phyloP scores from a whole-genome alignment of 2,329 filamentous ascomycete genomes.

The Fusarium setosum region DNA sequence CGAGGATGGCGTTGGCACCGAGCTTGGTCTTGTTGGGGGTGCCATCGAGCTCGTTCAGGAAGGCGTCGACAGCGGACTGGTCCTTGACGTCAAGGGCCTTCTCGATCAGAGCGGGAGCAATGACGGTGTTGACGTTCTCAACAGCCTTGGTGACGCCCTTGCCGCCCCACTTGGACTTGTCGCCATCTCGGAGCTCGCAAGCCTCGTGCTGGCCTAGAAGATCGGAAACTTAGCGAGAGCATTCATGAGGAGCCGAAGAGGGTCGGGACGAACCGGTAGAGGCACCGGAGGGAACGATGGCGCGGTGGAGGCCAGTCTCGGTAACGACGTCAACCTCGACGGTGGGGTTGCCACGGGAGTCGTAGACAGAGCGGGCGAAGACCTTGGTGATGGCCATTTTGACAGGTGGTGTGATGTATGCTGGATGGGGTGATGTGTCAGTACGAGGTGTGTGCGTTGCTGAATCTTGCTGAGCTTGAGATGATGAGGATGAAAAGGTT shows the following conservation, averaged over 20 bases:
- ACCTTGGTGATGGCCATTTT: slow-evolving; percentile 93
- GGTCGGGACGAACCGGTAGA: slow-evolving; percentile 79
- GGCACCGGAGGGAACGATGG: slow-evolving; percentile 96
- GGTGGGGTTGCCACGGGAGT: slow-evolving; percentile 98
- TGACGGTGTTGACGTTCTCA: slow-evolving; percentile 84
- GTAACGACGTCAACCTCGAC: slow-evolving; percentile 98
- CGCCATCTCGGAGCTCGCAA: slow-evolving; percentile 89
- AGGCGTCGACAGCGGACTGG: slow-evolving; percentile 84
- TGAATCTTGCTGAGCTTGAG: too few relatives aligned
- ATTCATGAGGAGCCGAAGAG: slow-evolving; percentile 30
- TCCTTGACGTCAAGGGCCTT: slow-evolving; percentile 87
- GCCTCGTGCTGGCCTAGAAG: slow-evolving; percentile 85
- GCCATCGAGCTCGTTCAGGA: slow-evolving; percentile 87
- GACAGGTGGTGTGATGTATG: slow-evolving; percentile 42
- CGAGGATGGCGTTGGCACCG: slow-evolving; percentile 89
- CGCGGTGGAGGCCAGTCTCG: slow-evolving; percentile 95
- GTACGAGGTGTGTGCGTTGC: slow-evolving; percentile 28
- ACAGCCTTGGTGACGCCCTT: slow-evolving; percentile 91
- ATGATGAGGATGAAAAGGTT: slow-evolving; percentile 16
- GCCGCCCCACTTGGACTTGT: slow-evolving; percentile 87
- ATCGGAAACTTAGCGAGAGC: slow-evolving; percentile 45
- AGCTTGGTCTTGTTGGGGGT: slow-evolving; percentile 89
- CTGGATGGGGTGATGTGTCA: slow-evolving; percentile 37
- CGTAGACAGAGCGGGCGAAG: slow-evolving; percentile 95
- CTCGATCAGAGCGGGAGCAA: slow-evolving; percentile 85